These are phyloP conservation scores for Narthecium ossifragum DNA, from an alignment of 106 monocot species.

Conservation along the genomic window DNA sequence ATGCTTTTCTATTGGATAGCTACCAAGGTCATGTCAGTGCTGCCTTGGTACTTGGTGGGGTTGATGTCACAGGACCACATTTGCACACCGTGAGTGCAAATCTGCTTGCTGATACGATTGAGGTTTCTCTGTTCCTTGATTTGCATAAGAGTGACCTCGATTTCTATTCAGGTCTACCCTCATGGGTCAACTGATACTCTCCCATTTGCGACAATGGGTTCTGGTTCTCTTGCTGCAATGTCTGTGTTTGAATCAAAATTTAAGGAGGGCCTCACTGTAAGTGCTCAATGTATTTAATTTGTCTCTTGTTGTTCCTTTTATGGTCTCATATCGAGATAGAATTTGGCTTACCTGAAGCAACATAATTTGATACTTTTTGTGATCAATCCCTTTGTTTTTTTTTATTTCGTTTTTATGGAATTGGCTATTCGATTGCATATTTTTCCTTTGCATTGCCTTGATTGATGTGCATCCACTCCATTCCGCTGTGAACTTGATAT, in stretches of 20 bases:
- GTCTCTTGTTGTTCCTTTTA: neutral
- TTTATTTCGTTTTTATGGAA: too few species aligned
- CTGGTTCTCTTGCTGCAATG: slow-evolving; percentile 99
- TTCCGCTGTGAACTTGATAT: too few species aligned
- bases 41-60: slow-evolving; percentile 97
- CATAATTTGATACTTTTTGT: too few species aligned
- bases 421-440: too few species aligned
- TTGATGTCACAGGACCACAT: slow-evolving; percentile 98
- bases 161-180: slow-evolving; percentile 70
- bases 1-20: slow-evolving; percentile 21
- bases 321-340: too few species aligned
- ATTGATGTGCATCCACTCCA: too few species aligned
- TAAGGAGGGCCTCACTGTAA: slow-evolving; percentile 82
- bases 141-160: too few species aligned
- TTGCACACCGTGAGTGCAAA: slow-evolving; percentile 73
- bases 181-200: slow-evolving; percentile 99
- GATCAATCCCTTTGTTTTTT: too few species aligned
- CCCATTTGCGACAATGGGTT: slow-evolving; percentile 99
- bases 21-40: slow-evolving; percentile 99
- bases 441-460: too few species aligned
- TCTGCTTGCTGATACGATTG: neutral
- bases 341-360: too few species aligned
- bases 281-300: slow-evolving; percentile 9
- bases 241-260: slow-evolving; percentile 93
- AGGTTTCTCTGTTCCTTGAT: neutral